Evolutionary conservation across 108 stramenopile genomes (phyloP).

Genomic region (Thalassiosira profunda): DNA sequence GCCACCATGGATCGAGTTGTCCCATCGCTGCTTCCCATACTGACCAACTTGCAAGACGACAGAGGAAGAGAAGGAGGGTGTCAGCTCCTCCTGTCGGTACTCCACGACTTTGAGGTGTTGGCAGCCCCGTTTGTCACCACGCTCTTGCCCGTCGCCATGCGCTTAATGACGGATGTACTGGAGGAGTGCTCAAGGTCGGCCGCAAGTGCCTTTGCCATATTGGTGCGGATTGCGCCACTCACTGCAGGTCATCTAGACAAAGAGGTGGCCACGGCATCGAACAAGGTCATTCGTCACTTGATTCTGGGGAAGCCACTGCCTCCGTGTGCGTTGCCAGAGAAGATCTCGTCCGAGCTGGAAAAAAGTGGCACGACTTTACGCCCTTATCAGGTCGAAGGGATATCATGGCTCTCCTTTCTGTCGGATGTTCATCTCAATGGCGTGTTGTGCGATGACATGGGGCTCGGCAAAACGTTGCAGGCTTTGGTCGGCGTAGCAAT

Average conservation of each 20-base stretch:
- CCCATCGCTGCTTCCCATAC: slow-evolving; percentile 13
- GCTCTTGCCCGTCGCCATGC: slow-evolving; percentile 80
- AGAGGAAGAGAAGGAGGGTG: slow-evolving; percentile 36
- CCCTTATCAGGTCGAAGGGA: slow-evolving; percentile 87
- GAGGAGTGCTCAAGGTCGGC: slow-evolving; percentile 67
- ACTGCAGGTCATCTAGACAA: slow-evolving; percentile 37
- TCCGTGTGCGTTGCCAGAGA: slow-evolving; percentile 54
- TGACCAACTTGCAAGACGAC: slow-evolving; percentile 35
- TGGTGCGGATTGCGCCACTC: slow-evolving; percentile 83
- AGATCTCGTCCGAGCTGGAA: slow-evolving; percentile 36
- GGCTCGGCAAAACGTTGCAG: slow-evolving; percentile 84
- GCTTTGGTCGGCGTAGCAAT: slow-evolving; percentile 72
- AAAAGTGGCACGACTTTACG: slow-evolving; percentile 57
- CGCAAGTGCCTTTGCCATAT: slow-evolving; percentile 69
- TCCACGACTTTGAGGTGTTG: slow-evolving; percentile 38
- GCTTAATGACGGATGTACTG: slow-evolving; percentile 74
- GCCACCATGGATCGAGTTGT: slow-evolving; percentile 35
- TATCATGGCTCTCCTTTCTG: slow-evolving; percentile 90
- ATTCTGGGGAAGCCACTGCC: slow-evolving; percentile 86
- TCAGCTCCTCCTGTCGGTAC: slow-evolving; percentile 38
- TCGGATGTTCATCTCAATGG: slow-evolving; percentile 77
- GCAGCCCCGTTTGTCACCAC: slow-evolving; percentile 68
- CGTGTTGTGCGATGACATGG: slow-evolving; percentile 92
- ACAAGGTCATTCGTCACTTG: slow-evolving; percentile 82
- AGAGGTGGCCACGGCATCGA: slow-evolving; percentile 5